Percentiles rank a stretch among this genome's conserved stretches.
Evolutionary conservation across 371 early-diverging fungal genomes (phyloP).

Genomic region (Mucor indicus): DNA sequence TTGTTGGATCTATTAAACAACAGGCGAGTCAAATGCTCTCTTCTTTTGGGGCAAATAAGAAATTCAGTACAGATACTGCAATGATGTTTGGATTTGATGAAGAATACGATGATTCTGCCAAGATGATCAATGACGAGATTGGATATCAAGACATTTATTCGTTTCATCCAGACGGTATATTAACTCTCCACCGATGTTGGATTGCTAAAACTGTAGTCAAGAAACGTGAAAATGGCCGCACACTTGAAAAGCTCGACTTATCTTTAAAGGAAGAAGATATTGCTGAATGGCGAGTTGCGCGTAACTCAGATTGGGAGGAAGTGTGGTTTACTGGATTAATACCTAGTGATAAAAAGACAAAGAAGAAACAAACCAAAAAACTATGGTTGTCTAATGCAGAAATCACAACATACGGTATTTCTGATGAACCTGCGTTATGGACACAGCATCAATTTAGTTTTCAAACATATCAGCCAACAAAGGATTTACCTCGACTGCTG

Average conservation of each 20-base stretch:
- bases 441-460: slow-evolving; percentile 50
- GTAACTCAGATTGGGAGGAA: slow-evolving; percentile 48
- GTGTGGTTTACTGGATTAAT: slow-evolving; percentile 19
- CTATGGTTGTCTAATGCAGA: slow-evolving; percentile 57
- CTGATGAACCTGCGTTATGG: slow-evolving; percentile 53
- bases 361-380: not conserved
- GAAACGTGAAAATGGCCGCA: slow-evolving; percentile 49
- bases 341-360: not conserved
- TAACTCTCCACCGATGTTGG: slow-evolving; percentile 63
- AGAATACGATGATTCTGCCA: slow-evolving; percentile 39
- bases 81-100: slow-evolving; percentile 54
- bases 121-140: slow-evolving; percentile 38
- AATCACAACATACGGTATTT: slow-evolving; percentile 44
- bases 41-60: slow-evolving; percentile 29
- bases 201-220: slow-evolving; percentile 47
- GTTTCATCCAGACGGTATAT: slow-evolving; percentile 54
- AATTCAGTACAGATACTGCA: slow-evolving; percentile 25
- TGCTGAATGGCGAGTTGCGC: slow-evolving; percentile 58
- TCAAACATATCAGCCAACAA: slow-evolving; percentile 38
- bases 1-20: slow-evolving; percentile 22
- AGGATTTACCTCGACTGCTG: slow-evolving; percentile 21
- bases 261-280: slow-evolving; percentile 56
- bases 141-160: slow-evolving; percentile 62
- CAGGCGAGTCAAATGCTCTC: slow-evolving; percentile 40
- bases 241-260: slow-evolving; percentile 49